These are phyloP conservation scores for Cocos nucifera DNA, from an alignment of 176 grass and related monocot genomes.

Conservation along the genomic window DNA sequence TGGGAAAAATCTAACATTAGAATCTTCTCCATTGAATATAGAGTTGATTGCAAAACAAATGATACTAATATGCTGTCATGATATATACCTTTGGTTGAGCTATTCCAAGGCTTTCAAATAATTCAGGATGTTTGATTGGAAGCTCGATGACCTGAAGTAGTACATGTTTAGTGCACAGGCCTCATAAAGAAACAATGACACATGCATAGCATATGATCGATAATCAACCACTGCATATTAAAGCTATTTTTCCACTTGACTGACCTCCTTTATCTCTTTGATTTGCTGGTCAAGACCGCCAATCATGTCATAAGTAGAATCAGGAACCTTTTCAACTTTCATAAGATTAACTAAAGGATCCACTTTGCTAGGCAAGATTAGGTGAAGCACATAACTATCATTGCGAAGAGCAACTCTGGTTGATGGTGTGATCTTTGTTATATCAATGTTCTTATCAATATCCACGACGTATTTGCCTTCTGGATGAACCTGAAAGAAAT, in stretches of 20 bases:
- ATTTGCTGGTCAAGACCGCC: slow-evolving; percentile 99
- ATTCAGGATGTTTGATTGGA: slow-evolving; percentile 96
- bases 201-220: too few species aligned
- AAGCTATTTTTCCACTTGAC: slow-evolving; percentile 7
- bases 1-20: slow-evolving; percentile 27
- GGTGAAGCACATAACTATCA: slow-evolving; percentile 94
- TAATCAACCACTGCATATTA: too few species aligned
- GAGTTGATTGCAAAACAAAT: background rate
- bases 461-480: slow-evolving; percentile 98
- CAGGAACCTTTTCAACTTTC: slow-evolving; percentile 99
- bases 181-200: too few species aligned
- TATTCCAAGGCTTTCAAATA: slow-evolving; percentile 97
- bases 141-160: slow-evolving; percentile 87
- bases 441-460: slow-evolving; percentile 94
- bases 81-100: slow-evolving; percentile 82
- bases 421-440: slow-evolving; percentile 93
- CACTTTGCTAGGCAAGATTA: slow-evolving; percentile 91
- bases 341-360: slow-evolving; percentile 98
- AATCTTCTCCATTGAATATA: background rate
- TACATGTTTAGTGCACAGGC: background rate
- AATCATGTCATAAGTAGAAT: slow-evolving; percentile 99
- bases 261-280: slow-evolving; percentile 98
- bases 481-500: slow-evolving; percentile 71
- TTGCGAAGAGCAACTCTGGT: slow-evolving; percentile 97
- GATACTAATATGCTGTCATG: too few species aligned